Conservation (phyloP, 208 protist species). For the Vickermania ingenoplastis region DNA sequence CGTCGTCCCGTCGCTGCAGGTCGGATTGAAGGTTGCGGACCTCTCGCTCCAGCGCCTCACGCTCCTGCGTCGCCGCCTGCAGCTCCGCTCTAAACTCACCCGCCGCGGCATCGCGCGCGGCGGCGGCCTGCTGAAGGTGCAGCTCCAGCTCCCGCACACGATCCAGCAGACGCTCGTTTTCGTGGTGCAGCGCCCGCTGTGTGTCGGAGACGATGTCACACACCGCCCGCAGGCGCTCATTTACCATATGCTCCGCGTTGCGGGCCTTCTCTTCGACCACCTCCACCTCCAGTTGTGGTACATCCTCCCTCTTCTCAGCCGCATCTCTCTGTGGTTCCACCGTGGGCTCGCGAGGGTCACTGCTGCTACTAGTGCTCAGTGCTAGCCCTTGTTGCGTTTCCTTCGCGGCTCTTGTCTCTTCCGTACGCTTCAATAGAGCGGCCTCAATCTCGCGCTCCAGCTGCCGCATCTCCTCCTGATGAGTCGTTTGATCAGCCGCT, state of each 20-base stretch:
- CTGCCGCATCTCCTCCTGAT: not conserved
- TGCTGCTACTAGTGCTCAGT: no score
- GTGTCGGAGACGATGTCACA: conserved; percentile 21
- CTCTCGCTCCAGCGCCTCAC: conserved; percentile 63
- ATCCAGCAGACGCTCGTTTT: conserved; percentile 49
- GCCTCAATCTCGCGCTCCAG: not conserved
- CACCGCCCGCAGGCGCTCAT: conserved; percentile 24
- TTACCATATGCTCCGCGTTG: conserved; percentile 11
- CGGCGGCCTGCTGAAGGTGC: conserved; percentile 9
- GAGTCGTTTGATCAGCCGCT: not conserved
- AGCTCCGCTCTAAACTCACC: not conserved
- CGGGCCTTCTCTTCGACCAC: no score
- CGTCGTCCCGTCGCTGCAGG: conserved; percentile 42
- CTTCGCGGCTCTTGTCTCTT: no score
- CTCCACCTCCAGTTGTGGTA: no score
- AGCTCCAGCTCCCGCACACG: conserved; percentile 14
- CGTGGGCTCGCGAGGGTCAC: no score
- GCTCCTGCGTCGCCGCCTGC: conserved; percentile 19
- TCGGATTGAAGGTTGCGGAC: conserved; percentile 56
- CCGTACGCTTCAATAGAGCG: not conserved
- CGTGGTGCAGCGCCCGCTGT: conserved; percentile 24
- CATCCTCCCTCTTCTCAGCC: no score
- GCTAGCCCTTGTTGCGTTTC: no score
- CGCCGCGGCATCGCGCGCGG: not conserved
- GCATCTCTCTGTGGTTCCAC: no score